A percentile compares a stretch with the other conserved stretches of the same genome.
Conservation (phyloP, 2,329 filamentous ascomycete genomes). For the Penicillium sclerotigenum region DNA sequence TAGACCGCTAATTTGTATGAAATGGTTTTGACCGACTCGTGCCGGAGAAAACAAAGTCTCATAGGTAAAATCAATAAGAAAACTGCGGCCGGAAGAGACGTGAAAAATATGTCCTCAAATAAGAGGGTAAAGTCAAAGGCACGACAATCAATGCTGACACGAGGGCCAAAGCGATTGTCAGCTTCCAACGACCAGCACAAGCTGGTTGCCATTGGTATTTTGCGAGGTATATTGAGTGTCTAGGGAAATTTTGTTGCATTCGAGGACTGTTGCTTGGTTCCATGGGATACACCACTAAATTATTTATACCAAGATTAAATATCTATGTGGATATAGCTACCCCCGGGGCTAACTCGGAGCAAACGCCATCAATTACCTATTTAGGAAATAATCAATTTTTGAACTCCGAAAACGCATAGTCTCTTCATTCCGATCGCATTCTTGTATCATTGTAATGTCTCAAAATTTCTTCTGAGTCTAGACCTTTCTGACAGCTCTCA, state of each 20-base stretch:
- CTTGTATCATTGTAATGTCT: not conserved
- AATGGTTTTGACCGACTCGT: not conserved
- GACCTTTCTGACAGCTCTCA: not conserved
- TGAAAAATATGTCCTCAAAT: constrained; percentile 2
- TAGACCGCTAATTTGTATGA: not conserved
- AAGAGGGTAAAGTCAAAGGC: not conserved
- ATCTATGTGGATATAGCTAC: not conserved
- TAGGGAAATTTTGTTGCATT: not conserved
- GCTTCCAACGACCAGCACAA: not conserved
- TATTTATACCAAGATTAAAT: not conserved
- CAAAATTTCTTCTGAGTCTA: not conserved
- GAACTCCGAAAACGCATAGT: not conserved
- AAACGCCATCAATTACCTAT: not conserved
- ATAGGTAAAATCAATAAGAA: not conserved
- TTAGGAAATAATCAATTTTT: not conserved
- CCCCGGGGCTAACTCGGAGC: not conserved
- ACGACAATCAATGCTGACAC: not conserved
- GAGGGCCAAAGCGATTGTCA: not conserved
- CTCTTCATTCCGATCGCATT: not conserved
- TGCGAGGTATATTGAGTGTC: not conserved
- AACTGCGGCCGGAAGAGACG: not conserved
- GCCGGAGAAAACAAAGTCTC: not conserved
- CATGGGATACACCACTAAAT: not conserved
- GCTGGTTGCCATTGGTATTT: not conserved
- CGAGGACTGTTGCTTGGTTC: not conserved